Percentiles rank a stretch among this genome's conserved stretches.
phyloP scores from a whole-genome alignment of 805 yeast species.

The Kregervanrija delftensis region DNA sequence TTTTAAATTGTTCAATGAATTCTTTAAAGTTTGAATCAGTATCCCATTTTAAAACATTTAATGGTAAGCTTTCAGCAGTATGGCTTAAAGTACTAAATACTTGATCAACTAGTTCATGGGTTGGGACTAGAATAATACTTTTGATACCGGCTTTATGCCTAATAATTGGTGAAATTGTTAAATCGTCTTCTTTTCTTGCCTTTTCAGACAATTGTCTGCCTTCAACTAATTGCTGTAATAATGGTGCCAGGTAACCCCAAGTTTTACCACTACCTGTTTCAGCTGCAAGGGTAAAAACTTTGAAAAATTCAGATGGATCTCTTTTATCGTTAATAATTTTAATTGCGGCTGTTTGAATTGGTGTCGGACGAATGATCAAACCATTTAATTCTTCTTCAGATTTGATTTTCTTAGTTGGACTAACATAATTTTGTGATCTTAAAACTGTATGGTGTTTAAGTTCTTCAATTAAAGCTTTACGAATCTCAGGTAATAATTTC shows the following conservation, averaged over 20 bases:
- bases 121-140: slow-evolving; percentile 78
- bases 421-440: slow-evolving; percentile 27
- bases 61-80: slow-evolving; percentile 28
- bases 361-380: slow-evolving; percentile 52
- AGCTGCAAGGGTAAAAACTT: slow-evolving; percentile 78
- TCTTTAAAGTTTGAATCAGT: slow-evolving; percentile 48
- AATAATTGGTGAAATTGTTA: slow-evolving; percentile 9
- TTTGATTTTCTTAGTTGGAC: slow-evolving; percentile 23
- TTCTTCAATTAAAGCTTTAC: slow-evolving; percentile 51
- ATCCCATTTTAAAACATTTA: slow-evolving; percentile 55
- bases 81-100: slow-evolving; percentile 43
- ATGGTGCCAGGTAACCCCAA: slow-evolving; percentile 78
- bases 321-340: slow-evolving; percentile 43
- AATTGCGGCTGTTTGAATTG: slow-evolving; percentile 76
- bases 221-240: slow-evolving; percentile 61
- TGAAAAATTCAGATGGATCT: slow-evolving; percentile 31
- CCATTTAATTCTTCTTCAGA: slow-evolving; percentile 30
- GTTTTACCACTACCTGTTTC: slow-evolving; percentile 98
- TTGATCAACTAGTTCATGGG: slow-evolving; percentile 82
- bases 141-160: slow-evolving; percentile 43
- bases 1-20: slow-evolving; percentile 39
- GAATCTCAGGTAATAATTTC: slow-evolving; percentile 57
- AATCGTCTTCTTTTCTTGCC: slow-evolving; percentile 19
- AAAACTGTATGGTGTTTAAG: slow-evolving; percentile 41
- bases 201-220: slow-evolving; percentile 34